Evolutionary conservation across 179 eudicot genomes (phyloP), one percentile per base, ranked within the genome.

Genomic region (Sideroxylon spinosum): DNA sequence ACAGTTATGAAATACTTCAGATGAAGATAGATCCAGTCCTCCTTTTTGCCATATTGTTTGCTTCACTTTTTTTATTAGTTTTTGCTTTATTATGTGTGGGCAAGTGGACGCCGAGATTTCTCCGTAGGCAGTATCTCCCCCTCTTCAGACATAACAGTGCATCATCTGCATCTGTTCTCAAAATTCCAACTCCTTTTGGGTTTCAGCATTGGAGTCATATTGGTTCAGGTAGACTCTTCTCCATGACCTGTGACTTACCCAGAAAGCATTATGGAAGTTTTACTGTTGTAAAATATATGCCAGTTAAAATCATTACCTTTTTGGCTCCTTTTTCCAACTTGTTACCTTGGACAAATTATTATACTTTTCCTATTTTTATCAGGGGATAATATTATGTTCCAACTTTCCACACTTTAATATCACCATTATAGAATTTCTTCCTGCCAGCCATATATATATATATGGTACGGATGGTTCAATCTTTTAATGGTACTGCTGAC

Each of bases 141-240:
- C 84, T 94, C 75, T 89, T 87, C 84, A 84, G 90, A 86, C 96
- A 87, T 68, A 89, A 84, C 78, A 91, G 85, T 85, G 86, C 83
- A 7, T 80, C 94, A 55, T 76, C 90, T 14, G 55, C 91, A 9
- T 82, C 90, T 32, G 91, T 88, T 73, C 87, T 87, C 77, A 91
- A 1, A 37, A 37, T 37, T 37, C 44, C 3, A 37, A 37, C 93
- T 62, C 92, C 93, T 82, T 92, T 91, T 74, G 83, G 87, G 68
- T 85, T 93, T 78, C 89, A 78, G 80, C 86, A 88, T 9, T 95
- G 98, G 98, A 91, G 93, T 82, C 88, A 92, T 80, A 77, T 88
- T 14, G 89, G 56, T 83, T 76, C 93, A 81, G 98, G 99, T 94
- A 88, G 81, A 72, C 66, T 79, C 77, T 78, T 74, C n/a, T 69